Base-by-base conservation (phyloP, 1,284 basidiomycete genomes). In the Termitomyces sp. region DNA sequence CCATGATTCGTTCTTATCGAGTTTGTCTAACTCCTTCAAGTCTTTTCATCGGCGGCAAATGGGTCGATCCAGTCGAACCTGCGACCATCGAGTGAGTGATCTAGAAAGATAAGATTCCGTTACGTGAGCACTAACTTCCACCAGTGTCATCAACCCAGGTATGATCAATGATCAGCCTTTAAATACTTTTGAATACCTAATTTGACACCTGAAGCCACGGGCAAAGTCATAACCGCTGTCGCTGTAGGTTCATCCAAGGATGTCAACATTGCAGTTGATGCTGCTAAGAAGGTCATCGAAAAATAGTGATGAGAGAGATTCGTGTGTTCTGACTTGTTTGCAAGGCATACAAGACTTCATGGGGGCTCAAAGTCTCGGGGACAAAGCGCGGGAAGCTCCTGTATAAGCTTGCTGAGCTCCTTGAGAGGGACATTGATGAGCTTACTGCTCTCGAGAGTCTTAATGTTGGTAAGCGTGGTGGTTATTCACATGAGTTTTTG, bases 391-490 rank as follows among this genome's bases (percentile, higher is more conserved):
- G 86, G 54, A 76, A 76, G 61, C 70, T 85, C 19, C 68, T 88
- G 33, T 71, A 73, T 66, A 85, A 85, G 68, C 78, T 93, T 58
- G 89, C 88, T n/a, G 78, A 86, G 46, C 73, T 90, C 47, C 82
- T 94, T 65, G 88, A 92, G 67, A 67, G 77, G 60, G 70, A 90
- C 72, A 59, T 69, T 45, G 86, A 90, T 58, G 84, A 85, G 65
- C 73, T 94, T 55, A 80, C 86, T 19, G 83, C 86, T 5, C 70
- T 92, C 57, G 89, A 92, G 69, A 71, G 83, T 15, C 74, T 91
- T 65, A 86, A 90, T 72, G 84, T 84, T 67, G 72, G 71, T 67
- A 53, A 53, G 67, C 59, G 7, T 26, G 15, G 8, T 10, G 26
- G 28, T 31, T 40, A 28, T 21, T 2, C 21, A 26, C 21, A 41